Conservation (phyloP, 495 filamentous ascomycete species). For the Pseudoneurospora amorphoporcata region DNA sequence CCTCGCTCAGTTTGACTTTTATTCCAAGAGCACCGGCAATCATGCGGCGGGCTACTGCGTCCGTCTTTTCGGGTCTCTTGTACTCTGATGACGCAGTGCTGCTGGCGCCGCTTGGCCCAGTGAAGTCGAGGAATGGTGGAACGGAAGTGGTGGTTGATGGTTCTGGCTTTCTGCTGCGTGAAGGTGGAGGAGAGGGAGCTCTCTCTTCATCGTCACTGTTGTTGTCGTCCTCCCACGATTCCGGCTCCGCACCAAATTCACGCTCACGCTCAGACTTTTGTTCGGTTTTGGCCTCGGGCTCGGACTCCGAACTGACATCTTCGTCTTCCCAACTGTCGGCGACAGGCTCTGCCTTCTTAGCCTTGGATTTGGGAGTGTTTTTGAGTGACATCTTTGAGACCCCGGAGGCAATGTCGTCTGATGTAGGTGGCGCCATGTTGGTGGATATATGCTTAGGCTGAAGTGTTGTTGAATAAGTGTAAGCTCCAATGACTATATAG, state of each 20-base stretch:
- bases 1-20: conserved; percentile 69
- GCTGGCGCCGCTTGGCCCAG: conserved; percentile 7
- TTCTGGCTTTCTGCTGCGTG: not conserved
- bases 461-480: not conserved
- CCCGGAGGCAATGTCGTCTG: conserved; percentile 14
- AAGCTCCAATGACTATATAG: not conserved
- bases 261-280: conserved; percentile 7
- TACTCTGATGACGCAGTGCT: conserved; percentile 1
- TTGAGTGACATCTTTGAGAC: conserved; percentile 32
- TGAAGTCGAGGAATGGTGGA: conserved; percentile 1
- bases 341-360: conserved; percentile 36
- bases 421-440: conserved; percentile 14
- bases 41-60: conserved; percentile 79
- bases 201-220: not conserved
- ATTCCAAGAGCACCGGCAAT: conserved; percentile 86
- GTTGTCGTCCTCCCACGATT: not conserved
- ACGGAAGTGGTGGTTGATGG: not conserved
- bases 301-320: conserved; percentile 34
- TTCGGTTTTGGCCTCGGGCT: conserved; percentile 17
- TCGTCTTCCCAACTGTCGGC: conserved; percentile 88
- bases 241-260: not conserved
- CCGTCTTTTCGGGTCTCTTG: conserved; percentile 77
- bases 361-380: conserved; percentile 10
- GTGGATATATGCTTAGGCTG: not conserved
- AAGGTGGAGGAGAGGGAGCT: not conserved